Evolutionary conservation across 148 eudicot genomes (phyloP).

Genomic region (Fagopyrum tataricum): DNA sequence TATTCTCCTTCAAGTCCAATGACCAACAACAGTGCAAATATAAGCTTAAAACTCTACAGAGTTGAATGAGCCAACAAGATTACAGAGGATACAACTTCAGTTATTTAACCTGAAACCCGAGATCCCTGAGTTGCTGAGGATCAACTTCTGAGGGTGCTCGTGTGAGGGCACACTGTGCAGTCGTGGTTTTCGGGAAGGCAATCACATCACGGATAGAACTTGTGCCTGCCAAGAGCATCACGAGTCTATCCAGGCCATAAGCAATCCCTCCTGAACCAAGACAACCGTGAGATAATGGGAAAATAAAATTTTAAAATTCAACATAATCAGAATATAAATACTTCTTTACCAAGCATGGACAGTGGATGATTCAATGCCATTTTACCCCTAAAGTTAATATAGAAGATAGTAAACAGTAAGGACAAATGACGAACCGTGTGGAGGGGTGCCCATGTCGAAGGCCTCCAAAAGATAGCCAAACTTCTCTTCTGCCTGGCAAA

Average conservation of each 20-base stretch:
- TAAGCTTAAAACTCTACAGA: neutral
- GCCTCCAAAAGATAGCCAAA: constrained; percentile 98
- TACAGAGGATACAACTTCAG: neutral
- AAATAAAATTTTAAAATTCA: neutral
- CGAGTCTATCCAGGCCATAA: constrained; percentile 83
- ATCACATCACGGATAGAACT: constrained; percentile 86
- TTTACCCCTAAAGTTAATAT: neutral
- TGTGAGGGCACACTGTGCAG: constrained; percentile 93
- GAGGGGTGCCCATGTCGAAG: constrained; percentile 98
- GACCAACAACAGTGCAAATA: too few relatives aligned
- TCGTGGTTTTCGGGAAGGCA: constrained; percentile 87
- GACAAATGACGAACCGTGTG: constrained; percentile 56
- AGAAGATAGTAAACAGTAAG: neutral
- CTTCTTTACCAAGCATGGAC: neutral
- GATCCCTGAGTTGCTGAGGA: constrained; percentile 66
- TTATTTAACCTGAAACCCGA: constrained; percentile 14
- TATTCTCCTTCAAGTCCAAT: too few relatives aligned
- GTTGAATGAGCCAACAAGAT: neutral
- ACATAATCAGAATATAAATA: neutral
- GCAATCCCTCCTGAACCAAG: constrained; percentile 82
- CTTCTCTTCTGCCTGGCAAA: constrained; percentile 80
- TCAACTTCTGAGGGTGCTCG: constrained; percentile 86
- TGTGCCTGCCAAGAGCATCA: constrained; percentile 81
- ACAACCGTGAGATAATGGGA: neutral
- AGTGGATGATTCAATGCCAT: neutral